Conservation (phyloP, 2,329 filamentous ascomycete genomes). For the Phaeomoniella chlamydospora region DNA sequence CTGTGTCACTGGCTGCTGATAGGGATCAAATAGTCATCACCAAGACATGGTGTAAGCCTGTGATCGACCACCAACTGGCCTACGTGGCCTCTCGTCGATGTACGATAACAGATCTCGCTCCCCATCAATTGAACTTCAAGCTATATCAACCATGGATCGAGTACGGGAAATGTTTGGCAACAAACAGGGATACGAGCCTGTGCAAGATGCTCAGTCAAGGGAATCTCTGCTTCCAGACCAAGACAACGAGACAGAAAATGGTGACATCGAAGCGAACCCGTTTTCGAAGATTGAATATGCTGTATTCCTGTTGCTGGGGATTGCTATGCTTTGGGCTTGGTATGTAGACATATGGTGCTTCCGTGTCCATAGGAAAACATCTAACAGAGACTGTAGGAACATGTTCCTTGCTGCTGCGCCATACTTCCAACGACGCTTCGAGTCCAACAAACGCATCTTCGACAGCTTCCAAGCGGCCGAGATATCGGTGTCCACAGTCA, state of each 20-base stretch:
- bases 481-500: conserved; percentile 69
- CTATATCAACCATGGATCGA: conserved; percentile 17
- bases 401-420: conserved; percentile 94
- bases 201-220: conserved; percentile 7
- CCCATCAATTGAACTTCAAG: conserved; percentile 7
- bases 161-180: conserved; percentile 18
- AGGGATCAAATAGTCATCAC: too few relatives aligned
- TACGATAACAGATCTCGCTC: neutral
- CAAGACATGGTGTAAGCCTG: too few relatives aligned
- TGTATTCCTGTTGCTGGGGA: conserved; percentile 71
- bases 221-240: conserved; percentile 5
- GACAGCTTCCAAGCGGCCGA: conserved; percentile 83
- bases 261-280: conserved; percentile 6
- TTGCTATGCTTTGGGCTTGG: conserved; percentile 98
- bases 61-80: too few relatives aligned
- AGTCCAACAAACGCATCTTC: conserved; percentile 53
- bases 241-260: conserved; percentile 7
- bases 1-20: too few relatives aligned
- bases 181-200: conserved; percentile 16
- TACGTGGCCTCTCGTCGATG: neutral
- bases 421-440: conserved; percentile 79
- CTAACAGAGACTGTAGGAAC: conserved; percentile 47
- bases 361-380: too few relatives aligned
- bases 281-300: conserved; percentile 82
- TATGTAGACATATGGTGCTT: conserved; percentile 31